A percentile compares a stretch with the other conserved stretches of the same genome.
Evolutionary conservation across 2,329 filamentous ascomycete genomes (phyloP).

Genomic region (Penicillium sp.): DNA sequence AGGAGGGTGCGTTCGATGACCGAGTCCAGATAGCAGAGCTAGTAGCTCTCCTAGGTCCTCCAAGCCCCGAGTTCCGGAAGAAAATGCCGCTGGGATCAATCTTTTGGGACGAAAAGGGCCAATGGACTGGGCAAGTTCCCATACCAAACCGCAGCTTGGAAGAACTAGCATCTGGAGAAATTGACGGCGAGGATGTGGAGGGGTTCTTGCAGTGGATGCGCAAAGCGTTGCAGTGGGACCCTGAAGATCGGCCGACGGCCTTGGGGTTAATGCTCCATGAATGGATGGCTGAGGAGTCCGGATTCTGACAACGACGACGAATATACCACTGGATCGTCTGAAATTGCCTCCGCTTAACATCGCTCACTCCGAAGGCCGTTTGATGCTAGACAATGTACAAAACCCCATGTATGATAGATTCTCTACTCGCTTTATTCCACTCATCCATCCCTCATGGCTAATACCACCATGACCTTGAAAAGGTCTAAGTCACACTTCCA

Average conservation of each 20-base stretch:
- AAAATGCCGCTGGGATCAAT: constrained; percentile 18
- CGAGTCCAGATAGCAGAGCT: constrained; percentile 27
- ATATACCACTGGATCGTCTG: not conserved
- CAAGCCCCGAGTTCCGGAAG: constrained; percentile 17
- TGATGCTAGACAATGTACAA: not conserved
- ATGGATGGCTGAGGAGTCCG: constrained; percentile 31
- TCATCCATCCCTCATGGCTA: not conserved
- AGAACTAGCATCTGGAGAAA: constrained; percentile 1
- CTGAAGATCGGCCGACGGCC: constrained; percentile 29
- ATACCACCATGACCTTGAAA: not conserved
- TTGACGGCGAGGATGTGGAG: constrained; percentile 26
- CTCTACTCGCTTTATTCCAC: not conserved
- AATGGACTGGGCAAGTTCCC: constrained; percentile 18
- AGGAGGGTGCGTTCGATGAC: constrained; percentile 23
- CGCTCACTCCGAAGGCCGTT: not conserved
- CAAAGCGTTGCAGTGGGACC: constrained; percentile 32
- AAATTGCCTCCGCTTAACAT: not conserved
- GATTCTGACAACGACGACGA: not conserved
- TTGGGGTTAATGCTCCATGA: constrained; percentile 40
- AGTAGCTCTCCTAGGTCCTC: constrained; percentile 17
- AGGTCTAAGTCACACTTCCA: too few relatives aligned
- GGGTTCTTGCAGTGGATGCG: constrained; percentile 29
- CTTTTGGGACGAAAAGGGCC: constrained; percentile 27
- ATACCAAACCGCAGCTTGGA: constrained; percentile 20
- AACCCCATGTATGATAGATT: not conserved